Evolutionary conservation across 2,329 filamentous ascomycete genomes (phyloP).

Genomic region (Fusarium sp.): DNA sequence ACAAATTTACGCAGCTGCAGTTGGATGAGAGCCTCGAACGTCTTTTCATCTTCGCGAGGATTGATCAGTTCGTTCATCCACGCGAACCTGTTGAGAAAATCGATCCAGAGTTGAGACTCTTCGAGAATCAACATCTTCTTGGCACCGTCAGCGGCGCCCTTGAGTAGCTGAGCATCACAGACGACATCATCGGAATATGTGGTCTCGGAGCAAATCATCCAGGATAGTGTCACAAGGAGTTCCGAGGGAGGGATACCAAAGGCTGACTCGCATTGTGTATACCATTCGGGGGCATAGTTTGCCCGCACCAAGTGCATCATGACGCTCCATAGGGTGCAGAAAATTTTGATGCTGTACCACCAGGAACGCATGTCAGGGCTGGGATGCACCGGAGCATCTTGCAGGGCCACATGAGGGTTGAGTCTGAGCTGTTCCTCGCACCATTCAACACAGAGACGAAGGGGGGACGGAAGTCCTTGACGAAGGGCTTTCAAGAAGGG

Average conservation of each 20-base stretch:
- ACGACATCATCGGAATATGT: background rate
- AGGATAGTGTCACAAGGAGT: constrained; percentile 42
- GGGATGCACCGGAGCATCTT: constrained; percentile 26
- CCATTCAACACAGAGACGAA: constrained; percentile 37
- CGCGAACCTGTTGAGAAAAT: constrained; percentile 35
- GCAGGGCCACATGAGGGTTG: constrained; percentile 24
- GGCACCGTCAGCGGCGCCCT: constrained; percentile 19
- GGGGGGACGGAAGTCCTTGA: constrained; percentile 10
- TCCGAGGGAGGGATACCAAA: constrained; percentile 43
- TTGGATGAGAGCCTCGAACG: constrained; percentile 33
- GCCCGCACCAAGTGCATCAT: constrained; percentile 31
- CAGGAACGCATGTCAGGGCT: constrained; percentile 24
- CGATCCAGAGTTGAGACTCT: constrained; percentile 33
- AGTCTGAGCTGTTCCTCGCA: constrained; percentile 35
- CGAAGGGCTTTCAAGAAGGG: constrained; percentile 25
- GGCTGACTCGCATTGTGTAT: constrained; percentile 36
- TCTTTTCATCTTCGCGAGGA: constrained; percentile 30
- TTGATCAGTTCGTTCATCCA: constrained; percentile 43
- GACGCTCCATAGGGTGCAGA: constrained; percentile 41
- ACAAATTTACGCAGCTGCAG: constrained; percentile 35
- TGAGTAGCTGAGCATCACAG: constrained; percentile 20
- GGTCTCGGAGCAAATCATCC: constrained; percentile 39
- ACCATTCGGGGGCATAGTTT: constrained; percentile 35
- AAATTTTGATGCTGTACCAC: constrained; percentile 41
- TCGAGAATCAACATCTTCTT: constrained; percentile 14